Evolutionary conservation across 805 yeast species (phyloP), one percentile per base, ranked within the genome.

Genomic region (Cyberlindnera lachancei): DNA sequence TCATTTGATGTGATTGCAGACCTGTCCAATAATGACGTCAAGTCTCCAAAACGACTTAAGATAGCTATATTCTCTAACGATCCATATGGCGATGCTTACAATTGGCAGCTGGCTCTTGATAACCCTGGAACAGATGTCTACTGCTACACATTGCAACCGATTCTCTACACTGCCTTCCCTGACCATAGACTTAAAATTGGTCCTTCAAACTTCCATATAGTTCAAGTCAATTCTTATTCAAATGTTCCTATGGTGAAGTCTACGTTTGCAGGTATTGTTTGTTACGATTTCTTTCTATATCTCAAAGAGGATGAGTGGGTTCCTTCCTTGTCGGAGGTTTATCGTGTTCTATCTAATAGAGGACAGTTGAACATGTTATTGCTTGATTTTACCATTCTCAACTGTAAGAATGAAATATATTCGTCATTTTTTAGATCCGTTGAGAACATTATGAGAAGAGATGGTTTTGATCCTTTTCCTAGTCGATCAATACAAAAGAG

Each of bases 51-150:
- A 9, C 40, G 31, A 18, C 27, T 45, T 20, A 46, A 40, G 25
- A 34, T 41, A 1, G 15, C 48, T 3, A 36, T 32, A 7, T 14
- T 45, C 5, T 33, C 40, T 30, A 36, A 41, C 14, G 35, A 36
- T 3, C 24, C 15, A 25, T 42, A 40, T 25, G 38, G 40, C 2
- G 31, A 42, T 6, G 45, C 46, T 15, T 48, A 52, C 49, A 30
- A 41, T 2, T 51, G 56, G 56, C 45, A 36, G 21, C 30, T 51
- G 15, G 54, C 56, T 2, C 21, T 45, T 4, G 53, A 51, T 35
- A 45, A 46, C 18, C 49, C 45, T 3, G 29, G n/a, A 3, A 22
- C 41, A 2, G 47, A 45, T 11, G 17, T 44, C 18, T 48, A 42
- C 22, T 33, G 37, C 20, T 51, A 36, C 27, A 34, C 52, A 1